A percentile compares a stretch with the other conserved stretches of the same genome.
Conservation (phyloP, 1,284 basidiomycete species). For the Cutaneotrichosporon spelunceum region DNA sequence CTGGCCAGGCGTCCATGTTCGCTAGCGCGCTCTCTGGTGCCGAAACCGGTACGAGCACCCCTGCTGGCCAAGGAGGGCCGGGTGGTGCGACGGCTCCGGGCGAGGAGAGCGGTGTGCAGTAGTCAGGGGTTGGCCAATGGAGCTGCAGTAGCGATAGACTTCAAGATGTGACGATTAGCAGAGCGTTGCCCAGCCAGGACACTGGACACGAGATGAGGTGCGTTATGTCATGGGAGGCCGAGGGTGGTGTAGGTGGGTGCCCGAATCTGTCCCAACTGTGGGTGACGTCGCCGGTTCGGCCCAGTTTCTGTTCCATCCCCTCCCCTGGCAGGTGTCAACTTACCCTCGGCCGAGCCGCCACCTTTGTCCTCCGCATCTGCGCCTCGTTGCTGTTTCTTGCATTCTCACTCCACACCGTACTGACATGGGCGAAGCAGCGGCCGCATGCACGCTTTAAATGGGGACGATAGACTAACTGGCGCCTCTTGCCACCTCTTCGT, state of each 20-base stretch:
- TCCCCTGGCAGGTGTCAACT: no score
- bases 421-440: neutral
- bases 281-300: neutral
- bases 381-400: neutral
- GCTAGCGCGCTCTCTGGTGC: constrained; percentile 34
- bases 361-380: no score
- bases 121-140: constrained; percentile 11
- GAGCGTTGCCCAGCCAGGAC: neutral
- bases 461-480: neutral
- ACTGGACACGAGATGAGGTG: neutral
- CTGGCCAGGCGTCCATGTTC: constrained; percentile 47
- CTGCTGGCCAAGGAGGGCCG: constrained; percentile 17
- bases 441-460: neutral
- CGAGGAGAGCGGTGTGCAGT: constrained; percentile 44
- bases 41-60: constrained; percentile 27
- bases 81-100: constrained; percentile 38
- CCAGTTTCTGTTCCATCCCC: no score
- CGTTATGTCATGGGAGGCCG: neutral
- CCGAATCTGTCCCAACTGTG: neutral
- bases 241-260: neutral
- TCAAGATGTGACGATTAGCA: constrained; percentile 1
- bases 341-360: no score
- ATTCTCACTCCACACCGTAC: neutral
- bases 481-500: neutral
- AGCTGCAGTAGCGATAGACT: neutral